Conservation (phyloP, 176 grass and related monocot species). For the Aegilops umbellulata region DNA sequence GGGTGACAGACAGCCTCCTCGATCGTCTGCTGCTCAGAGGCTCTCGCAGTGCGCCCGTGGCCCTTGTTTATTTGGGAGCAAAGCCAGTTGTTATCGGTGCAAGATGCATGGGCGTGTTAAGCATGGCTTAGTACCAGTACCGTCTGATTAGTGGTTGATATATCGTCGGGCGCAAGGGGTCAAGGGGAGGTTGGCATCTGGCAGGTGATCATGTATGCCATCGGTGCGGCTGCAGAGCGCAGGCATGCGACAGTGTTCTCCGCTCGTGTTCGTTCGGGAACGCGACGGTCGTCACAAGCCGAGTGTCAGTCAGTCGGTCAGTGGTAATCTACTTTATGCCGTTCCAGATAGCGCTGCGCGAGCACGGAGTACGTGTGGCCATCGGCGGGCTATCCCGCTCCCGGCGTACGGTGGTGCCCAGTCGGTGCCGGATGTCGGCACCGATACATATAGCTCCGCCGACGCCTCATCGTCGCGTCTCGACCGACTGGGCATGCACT, state of each 20-base stretch:
- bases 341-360: too few relatives aligned
- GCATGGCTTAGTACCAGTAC: too few relatives aligned
- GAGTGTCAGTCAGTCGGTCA: background rate
- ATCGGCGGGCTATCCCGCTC: background rate
- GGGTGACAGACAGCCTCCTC: background rate
- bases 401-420: background rate
- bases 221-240: background rate
- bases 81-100: too few relatives aligned
- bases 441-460: background rate
- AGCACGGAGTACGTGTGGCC: background rate
- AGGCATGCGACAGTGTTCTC: background rate
- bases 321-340: background rate
- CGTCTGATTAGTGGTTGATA: too few relatives aligned
- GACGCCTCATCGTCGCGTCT: background rate
- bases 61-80: background rate
- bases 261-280: background rate
- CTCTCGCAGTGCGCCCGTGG: background rate
- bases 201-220: background rate
- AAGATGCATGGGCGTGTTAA: too few relatives aligned
- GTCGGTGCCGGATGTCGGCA: background rate
- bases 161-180: background rate
- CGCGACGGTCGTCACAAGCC: background rate
- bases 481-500: too few relatives aligned
- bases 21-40: background rate
- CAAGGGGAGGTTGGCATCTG: background rate